Evolutionary conservation across 768 basidiomycete genomes (phyloP), one percentile per base, ranked within the genome.

Genomic region (Tulasnella sp.): DNA sequence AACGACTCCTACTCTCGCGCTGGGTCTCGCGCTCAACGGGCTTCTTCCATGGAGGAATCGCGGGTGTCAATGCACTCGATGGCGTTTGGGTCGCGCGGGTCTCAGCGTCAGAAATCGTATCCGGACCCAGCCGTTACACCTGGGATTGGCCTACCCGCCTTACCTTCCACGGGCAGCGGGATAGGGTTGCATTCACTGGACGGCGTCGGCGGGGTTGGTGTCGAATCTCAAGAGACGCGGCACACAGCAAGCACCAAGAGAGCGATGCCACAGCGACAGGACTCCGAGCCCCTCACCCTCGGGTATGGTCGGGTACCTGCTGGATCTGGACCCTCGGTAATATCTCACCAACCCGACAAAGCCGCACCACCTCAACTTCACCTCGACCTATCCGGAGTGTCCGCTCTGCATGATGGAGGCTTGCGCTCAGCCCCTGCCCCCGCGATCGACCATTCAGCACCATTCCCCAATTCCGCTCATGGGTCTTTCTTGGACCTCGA

Each of bases 401-500:
- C 44, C 29, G 54, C 25, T 43, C 17, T 30, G 42, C 44, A 38
- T 25, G 38, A 44, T 12, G 54, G 54, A 17, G 52, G 52, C 52
- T 29, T 56, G 29, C 54, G 54, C 7, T 56, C 54, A 2, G 54
- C 54, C 17, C 54, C 54, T 4, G n/a, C 54, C 17, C 54, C 54
- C 4, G n/a, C 54, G 15, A 43, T 56, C 8, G 54, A 56, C 9
- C 41, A 15, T 38, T 7, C 15, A 15, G 34, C 34, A 15, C 34
- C 34, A 7, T 38, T 38, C 34, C 34, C 34, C 15, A 5, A 38
- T 38, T 15, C 44, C 1, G 31, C 41, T 27, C 24, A 44, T n/a
- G 54, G 42, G 22, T 56, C 54, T 3, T 56, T 56, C 54, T 43
- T 56, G 22, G 54, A 56, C 25, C 44, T 56, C 8, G 54, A 56